A percentile compares a stretch with the other conserved stretches of the same genome.
These are phyloP conservation scores for Suillus spraguei DNA, from an alignment of 768 basidiomycete genomes.

Conservation along the genomic window DNA sequence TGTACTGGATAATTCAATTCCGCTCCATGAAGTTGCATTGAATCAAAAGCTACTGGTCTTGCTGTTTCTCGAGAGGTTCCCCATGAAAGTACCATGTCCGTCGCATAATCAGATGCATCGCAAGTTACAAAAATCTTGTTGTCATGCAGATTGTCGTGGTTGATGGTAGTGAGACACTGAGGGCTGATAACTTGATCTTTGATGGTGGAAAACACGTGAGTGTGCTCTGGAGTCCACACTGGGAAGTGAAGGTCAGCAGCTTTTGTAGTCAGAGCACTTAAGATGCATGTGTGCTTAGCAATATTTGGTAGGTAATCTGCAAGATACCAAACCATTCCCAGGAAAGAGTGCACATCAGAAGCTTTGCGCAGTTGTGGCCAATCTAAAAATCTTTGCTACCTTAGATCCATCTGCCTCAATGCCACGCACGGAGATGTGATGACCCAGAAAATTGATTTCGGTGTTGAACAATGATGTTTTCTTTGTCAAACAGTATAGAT, in stretches of 20 bases:
- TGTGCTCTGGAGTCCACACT: rapidly evolving
- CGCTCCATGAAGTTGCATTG: rapidly evolving
- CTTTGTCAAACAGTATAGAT: constrained; percentile 29
- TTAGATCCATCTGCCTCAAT: constrained; percentile 24
- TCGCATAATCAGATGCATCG: too few relatives aligned
- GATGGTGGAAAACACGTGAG: rapidly evolving
- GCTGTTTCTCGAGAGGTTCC: too few relatives aligned
- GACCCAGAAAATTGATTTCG: not conserved
- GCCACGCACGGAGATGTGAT: constrained; percentile 31
- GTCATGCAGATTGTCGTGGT: too few relatives aligned
- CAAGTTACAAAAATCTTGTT: too few relatives aligned
- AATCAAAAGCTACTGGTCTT: too few relatives aligned
- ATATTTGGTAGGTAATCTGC: constrained; percentile 29
- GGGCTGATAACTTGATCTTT: too few relatives aligned
- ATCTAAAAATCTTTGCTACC: constrained; percentile 21
- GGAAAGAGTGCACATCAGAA: constrained; percentile 9
- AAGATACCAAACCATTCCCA: constrained; percentile 34
- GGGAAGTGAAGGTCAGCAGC: too few relatives aligned
- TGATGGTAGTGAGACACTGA: too few relatives aligned
- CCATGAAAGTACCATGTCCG: too few relatives aligned
- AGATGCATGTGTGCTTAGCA: constrained; percentile 11
- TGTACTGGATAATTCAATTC: too few relatives aligned
- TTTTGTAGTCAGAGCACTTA: too few relatives aligned
- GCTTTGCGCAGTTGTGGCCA: constrained; percentile 33
- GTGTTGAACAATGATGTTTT: constrained; percentile 28